Evolutionary conservation across 371 early-diverging fungal genomes (phyloP), one percentile per base, ranked within the genome.

Genomic region (Syncephalastrum racemosum): DNA sequence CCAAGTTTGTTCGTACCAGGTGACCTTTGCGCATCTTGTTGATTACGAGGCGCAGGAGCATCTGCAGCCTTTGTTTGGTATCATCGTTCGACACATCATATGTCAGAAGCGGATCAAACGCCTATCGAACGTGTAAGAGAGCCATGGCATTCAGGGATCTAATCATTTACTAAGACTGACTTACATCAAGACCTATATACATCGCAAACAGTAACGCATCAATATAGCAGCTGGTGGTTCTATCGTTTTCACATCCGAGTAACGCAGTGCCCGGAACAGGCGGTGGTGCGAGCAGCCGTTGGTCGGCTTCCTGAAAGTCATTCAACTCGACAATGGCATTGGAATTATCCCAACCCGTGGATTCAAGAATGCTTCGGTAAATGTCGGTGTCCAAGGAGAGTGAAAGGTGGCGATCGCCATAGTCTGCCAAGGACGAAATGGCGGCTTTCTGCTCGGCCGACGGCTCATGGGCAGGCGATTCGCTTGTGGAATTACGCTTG

Each of bases 181-280:
- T 45, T 54, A 44, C 54, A 23, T 19, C 31, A n/a, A 54, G 25
- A 7, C 54, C 58, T 16, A 75, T 75, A 63, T 75, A 83, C 83
- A 83, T 83, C 55, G 81, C 79, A 68, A 83, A 83, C 27, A 83
- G 56, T 5, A 61, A 24, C 23, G 66, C 64, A 70, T 81, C 81
- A 46, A 83, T 81, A 46, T 83, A 83, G 52, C 83, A 83, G 19
- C 75, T 75, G n/a, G 83, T 83, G 47, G 64, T 60, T 14, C 67
- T 65, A 48, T 78, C 79, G 43, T 83, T 83, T 49, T 80, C 79
- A 15, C 75, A 68, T 8, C 83, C 83, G 15, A 64, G 58, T 50
- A 80, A 42, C 6, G 23, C 41, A 4, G 13, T 23, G 12, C 45
- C 7, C 0, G 54, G 12, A 2, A 23, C 27, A 8, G 59, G 59